phyloP scores from a whole-genome alignment of 148 eudicot genomes.

The Rhododendron molle region DNA sequence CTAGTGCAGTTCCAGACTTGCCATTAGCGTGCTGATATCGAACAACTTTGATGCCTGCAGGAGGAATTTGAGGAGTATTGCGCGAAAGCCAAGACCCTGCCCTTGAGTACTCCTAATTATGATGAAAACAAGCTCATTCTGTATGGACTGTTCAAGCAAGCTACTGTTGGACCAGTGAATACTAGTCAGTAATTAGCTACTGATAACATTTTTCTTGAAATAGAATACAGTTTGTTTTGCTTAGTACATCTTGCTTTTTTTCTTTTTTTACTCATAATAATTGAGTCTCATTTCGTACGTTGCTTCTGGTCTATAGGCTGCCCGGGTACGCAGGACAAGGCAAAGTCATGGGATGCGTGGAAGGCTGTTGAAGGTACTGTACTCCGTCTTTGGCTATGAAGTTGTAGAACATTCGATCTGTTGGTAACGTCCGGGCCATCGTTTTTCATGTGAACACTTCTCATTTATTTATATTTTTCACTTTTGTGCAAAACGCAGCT shows the following conservation, averaged over 20 bases:
- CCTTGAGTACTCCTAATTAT: slow-evolving; percentile 41
- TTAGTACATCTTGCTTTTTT: too few relatives aligned
- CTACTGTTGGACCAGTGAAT: slow-evolving; percentile 70
- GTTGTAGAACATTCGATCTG: neutral
- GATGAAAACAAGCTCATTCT: slow-evolving; percentile 65
- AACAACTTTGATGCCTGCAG: slow-evolving; percentile 26
- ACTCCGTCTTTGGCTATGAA: neutral
- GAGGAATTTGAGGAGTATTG: slow-evolving; percentile 85
- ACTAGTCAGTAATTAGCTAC: slow-evolving; percentile 48
- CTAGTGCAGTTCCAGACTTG: neutral
- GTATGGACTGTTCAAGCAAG: slow-evolving; percentile 91
- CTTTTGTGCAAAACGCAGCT: neutral
- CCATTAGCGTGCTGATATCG: neutral
- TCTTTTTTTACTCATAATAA: neutral
- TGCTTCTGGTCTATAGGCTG: slow-evolving; percentile 43
- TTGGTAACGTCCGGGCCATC: neutral
- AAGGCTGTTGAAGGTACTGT: slow-evolving; percentile 77
- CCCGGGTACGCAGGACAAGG: slow-evolving; percentile 78
- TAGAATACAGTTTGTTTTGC: neutral
- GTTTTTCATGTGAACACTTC: neutral
- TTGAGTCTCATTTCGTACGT: neutral
- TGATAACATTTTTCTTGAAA: neutral
- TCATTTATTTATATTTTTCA: neutral
- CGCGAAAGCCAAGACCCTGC: slow-evolving; percentile 68
- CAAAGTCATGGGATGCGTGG: slow-evolving; percentile 95